Evolutionary conservation across 2,329 filamentous ascomycete species (phyloP).

Genomic region (Pseudomassariella vexata): DNA sequence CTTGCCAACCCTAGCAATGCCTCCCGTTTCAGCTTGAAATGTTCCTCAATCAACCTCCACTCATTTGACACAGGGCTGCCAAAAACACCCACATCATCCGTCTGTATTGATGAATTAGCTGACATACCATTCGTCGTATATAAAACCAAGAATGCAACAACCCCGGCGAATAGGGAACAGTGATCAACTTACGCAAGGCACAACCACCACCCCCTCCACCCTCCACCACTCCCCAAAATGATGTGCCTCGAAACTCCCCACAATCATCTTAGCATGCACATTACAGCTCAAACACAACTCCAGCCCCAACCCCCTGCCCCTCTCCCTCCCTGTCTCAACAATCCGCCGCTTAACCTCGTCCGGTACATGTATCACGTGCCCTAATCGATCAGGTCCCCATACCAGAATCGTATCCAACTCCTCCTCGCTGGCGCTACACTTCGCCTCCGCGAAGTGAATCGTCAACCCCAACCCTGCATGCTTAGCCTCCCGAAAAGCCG

Average conservation of each 20-base stretch:
- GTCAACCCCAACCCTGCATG: constrained; percentile 55
- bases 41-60: constrained; percentile 64
- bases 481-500: constrained; percentile 53
- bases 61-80: constrained; percentile 72
- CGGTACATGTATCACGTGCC: constrained; percentile 73
- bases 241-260: constrained; percentile 60
- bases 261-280: constrained; percentile 67
- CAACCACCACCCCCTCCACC: constrained; percentile 52
- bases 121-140: too few relatives aligned
- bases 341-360: constrained; percentile 53
- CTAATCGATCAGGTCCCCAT: constrained; percentile 63
- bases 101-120: constrained; percentile 39
- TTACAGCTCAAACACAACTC: constrained; percentile 80
- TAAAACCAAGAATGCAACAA: background rate
- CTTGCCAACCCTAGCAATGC: constrained; percentile 51
- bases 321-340: constrained; percentile 15
- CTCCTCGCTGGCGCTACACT: constrained; percentile 44
- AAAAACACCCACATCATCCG: constrained; percentile 80
- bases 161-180: constrained; percentile 2
- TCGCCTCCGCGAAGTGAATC: constrained; percentile 72
- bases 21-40: constrained; percentile 53
- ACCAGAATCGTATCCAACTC: constrained; percentile 61
- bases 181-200: constrained; percentile 65
- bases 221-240: constrained; percentile 72
- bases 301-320: constrained; percentile 49